These are phyloP conservation scores for Tirmania nivea DNA, from an alignment of 495 filamentous ascomycete species.

Conservation along the genomic window DNA sequence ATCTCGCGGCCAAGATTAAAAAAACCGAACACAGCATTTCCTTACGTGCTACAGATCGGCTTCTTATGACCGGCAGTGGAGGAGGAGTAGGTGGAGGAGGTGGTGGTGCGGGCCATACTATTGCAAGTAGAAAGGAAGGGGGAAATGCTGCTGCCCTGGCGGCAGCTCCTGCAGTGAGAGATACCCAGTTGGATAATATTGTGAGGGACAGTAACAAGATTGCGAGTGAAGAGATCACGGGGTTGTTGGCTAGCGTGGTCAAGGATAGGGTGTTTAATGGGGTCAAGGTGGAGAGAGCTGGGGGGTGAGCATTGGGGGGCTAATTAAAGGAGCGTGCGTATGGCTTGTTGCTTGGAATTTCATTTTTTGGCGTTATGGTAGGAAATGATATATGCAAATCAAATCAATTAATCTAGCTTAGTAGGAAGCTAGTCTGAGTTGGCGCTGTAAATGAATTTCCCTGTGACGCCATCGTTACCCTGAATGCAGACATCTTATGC, in stretches of 20 bases:
- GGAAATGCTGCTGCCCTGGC: neutral
- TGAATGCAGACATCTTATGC: too few relatives aligned
- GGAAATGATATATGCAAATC: too few relatives aligned
- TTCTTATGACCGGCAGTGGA: constrained; percentile 7
- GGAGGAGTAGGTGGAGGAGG: neutral
- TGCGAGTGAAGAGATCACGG: constrained; percentile 65
- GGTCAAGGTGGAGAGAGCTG: constrained; percentile 23
- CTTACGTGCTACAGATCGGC: constrained; percentile 26
- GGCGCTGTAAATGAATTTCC: too few relatives aligned
- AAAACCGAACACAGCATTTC: constrained; percentile 25
- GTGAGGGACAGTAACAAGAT: constrained; percentile 61
- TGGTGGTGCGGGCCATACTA: neutral
- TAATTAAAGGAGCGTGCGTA: too few relatives aligned
- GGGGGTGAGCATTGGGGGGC: too few relatives aligned
- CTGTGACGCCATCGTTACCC: too few relatives aligned
- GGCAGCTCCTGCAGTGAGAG: constrained; percentile 2
- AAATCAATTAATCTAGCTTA: too few relatives aligned
- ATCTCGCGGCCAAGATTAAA: constrained; percentile 59
- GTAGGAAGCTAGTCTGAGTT: too few relatives aligned
- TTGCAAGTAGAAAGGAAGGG: constrained; percentile 2
- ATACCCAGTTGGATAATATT: constrained; percentile 56
- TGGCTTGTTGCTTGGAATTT: too few relatives aligned
- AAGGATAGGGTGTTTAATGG: constrained; percentile 71
- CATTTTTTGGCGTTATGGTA: too few relatives aligned
- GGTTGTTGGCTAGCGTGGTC: constrained; percentile 57